Evolutionary conservation across 2,329 filamentous ascomycete species (phyloP), one percentile per base, ranked within the genome.

Genomic region (Ceratocystis eucalypticola): DNA sequence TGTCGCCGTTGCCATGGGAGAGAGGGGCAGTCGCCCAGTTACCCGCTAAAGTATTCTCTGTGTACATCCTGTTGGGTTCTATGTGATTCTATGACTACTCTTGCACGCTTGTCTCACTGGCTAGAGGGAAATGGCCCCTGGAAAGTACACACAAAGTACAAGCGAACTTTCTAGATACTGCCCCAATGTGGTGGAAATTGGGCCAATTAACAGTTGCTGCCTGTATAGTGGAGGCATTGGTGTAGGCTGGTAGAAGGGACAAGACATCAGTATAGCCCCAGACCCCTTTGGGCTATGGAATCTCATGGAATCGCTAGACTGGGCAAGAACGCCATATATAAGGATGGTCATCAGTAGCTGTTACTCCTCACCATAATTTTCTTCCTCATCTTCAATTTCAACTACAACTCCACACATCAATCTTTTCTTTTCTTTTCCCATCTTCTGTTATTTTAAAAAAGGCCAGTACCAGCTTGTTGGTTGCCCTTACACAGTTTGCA

Each of bases 241-340:
- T 30, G 22, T 59, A 57, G 45, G 33, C 45, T 61, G 66, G 55
- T 41, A 68, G 64, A 62, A 68, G 67, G 67, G 61, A 66, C 61
- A 46, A 61, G 64, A 66, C 37, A 63, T 50, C 41, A 48, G 41
- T 46, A 48, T 30, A 62, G 59, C 41, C 41, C 59, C 44, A 37
- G 59, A 20, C 46, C 62, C 59, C 62, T 61, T 69, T 64, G 53
- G 62, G 61, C 67, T 64, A 70, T 70, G 66, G 69, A 70, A 70
- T 69, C 69, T 67, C 68, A 67, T 70, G 65, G 69, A 70, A 70
- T 70, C 69, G 61, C 46, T 62, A 55, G 63, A 65, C 61, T 48
- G 46, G 30, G 44, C 44, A 57, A 53, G 30, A 57, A 63, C 64
- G 41, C 41, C 33, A 65, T 67, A 67, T 67, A 64, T 67, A 67